These are phyloP conservation scores for Aspergillus cavernicola DNA, from an alignment of 495 filamentous ascomycete genomes.

Conservation along the genomic window DNA sequence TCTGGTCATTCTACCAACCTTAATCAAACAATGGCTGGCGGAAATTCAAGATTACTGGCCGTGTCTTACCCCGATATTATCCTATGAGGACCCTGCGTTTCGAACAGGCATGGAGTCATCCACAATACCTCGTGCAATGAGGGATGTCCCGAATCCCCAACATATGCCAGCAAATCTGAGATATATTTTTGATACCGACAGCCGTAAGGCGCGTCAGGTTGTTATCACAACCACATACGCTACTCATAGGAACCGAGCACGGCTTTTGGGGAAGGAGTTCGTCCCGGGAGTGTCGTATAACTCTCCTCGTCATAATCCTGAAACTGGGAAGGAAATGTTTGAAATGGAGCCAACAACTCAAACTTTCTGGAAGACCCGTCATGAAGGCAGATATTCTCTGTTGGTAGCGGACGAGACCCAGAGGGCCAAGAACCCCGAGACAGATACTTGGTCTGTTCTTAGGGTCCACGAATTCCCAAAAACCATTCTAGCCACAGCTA, in stretches of 20 bases:
- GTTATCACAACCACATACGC: neutral
- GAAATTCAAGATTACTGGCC: neutral
- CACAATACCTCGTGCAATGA: neutral
- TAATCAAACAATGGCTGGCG: neutral
- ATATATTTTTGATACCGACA: neutral
- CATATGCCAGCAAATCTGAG: neutral
- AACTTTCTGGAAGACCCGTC: neutral
- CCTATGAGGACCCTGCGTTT: neutral
- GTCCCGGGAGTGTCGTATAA: neutral
- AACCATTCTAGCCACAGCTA: neutral
- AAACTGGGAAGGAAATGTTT: neutral
- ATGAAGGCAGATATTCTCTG: neutral
- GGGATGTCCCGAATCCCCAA: neutral
- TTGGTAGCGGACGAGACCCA: neutral
- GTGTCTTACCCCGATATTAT: neutral
- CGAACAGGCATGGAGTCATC: neutral
- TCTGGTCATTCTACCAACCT: neutral
- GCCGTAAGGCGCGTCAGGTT: neutral
- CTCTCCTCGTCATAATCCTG: neutral
- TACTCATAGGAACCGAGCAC: neutral
- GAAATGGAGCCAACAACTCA: neutral
- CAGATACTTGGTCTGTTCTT: neutral
- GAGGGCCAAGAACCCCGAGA: neutral
- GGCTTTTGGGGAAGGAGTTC: neutral
- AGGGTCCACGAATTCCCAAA: neutral